Conservation (phyloP, 352 stramenopile species). For the Globisporangium polare region DNA sequence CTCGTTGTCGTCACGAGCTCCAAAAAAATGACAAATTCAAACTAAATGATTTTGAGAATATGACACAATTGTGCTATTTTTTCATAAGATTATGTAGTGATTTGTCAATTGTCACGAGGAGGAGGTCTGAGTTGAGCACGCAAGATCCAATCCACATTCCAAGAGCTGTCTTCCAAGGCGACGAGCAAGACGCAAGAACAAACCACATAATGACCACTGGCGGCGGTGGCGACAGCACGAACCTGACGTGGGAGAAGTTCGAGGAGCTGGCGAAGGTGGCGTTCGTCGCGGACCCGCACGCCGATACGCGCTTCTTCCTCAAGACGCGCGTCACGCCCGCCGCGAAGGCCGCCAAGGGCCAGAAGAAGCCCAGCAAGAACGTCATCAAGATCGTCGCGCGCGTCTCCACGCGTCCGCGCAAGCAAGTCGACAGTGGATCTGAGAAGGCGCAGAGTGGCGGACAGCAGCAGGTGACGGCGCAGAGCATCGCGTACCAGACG, state of each 20-base stretch:
- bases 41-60: background rate
- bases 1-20: background rate
- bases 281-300: conserved; percentile 44
- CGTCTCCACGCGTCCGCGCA: conserved; percentile 23
- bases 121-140: no score
- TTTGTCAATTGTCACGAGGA: background rate
- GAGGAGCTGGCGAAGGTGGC: conserved; percentile 66
- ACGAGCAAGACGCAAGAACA: background rate
- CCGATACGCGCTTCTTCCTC: conserved; percentile 55
- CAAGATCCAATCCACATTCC: background rate
- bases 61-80: background rate
- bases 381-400: conserved; percentile 40
- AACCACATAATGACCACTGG: background rate
- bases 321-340: conserved; percentile 32
- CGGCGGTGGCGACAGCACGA: conserved; percentile 11
- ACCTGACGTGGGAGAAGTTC: conserved; percentile 58
- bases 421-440: no score
- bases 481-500: conserved; percentile 21
- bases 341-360: background rate
- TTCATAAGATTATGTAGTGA: background rate
- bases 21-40: background rate
- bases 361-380: conserved; percentile 22
- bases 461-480: conserved; percentile 11
- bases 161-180: background rate
- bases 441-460: background rate